A percentile compares a stretch with the other conserved stretches of the same genome.
These are phyloP conservation scores for Salix suchowensis DNA, from an alignment of 345 rosid species.

Conservation along the genomic window DNA sequence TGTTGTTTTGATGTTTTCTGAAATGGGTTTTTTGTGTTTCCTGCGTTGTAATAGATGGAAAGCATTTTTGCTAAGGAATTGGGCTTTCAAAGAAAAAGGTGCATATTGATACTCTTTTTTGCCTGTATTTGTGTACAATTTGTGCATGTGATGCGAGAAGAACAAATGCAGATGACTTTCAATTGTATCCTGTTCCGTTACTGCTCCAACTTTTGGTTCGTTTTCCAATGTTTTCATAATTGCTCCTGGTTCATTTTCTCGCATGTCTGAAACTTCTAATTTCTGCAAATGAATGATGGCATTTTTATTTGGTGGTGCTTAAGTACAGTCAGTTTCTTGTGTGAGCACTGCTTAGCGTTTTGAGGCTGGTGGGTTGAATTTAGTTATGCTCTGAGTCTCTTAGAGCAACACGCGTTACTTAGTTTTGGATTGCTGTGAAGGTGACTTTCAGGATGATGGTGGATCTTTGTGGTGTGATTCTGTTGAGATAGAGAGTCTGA, in stretches of 20 bases:
- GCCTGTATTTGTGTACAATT: neutral
- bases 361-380: too few relatives aligned
- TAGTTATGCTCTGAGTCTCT: too few relatives aligned
- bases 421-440: constrained; percentile 27
- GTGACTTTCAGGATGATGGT: constrained; percentile 26
- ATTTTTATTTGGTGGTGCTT: neutral
- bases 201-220: neutral
- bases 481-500: constrained; percentile 36
- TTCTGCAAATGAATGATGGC: neutral
- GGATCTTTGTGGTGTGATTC: constrained; percentile 41
- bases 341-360: too few relatives aligned
- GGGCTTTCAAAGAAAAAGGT: neutral
- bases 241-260: neutral
- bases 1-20: neutral
- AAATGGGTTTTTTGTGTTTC: neutral
- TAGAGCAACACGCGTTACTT: too few relatives aligned
- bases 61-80: constrained; percentile 38
- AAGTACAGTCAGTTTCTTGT: neutral
- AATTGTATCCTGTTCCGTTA: neutral
- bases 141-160: neutral
- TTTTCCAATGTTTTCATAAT: neutral
- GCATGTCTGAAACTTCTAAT: neutral
- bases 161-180: neutral
- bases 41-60: constrained; percentile 31
- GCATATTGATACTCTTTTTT: neutral